Conservation (phyloP, 2,329 filamentous ascomycete species). For the Pseudogymnoascus sp. region DNA sequence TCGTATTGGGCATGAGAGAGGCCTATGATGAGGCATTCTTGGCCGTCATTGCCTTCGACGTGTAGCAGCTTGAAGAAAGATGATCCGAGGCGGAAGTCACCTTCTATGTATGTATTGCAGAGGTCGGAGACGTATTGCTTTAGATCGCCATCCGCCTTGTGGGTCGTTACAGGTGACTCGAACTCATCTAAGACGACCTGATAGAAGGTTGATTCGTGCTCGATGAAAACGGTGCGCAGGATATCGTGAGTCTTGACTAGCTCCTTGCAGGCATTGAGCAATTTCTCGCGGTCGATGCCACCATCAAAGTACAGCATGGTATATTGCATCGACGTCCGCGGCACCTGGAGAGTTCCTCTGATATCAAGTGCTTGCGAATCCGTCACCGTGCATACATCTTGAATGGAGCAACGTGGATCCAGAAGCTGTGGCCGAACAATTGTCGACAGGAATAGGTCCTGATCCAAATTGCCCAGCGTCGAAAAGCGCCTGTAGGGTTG, state of each 20-base stretch:
- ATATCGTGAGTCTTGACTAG: slow-evolving; percentile 31
- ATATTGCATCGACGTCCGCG: slow-evolving; percentile 33
- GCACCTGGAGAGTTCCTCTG: slow-evolving; percentile 30
- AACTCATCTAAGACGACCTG: slow-evolving; percentile 32
- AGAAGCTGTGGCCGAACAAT: slow-evolving; percentile 31
- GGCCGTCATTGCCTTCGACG: slow-evolving; percentile 18
- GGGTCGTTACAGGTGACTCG: slow-evolving; percentile 23
- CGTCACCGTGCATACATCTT: slow-evolving; percentile 32
- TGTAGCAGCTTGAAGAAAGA: slow-evolving; percentile 30
- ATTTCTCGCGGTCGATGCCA: slow-evolving; percentile 21
- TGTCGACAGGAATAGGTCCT: slow-evolving; percentile 29
- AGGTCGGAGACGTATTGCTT: slow-evolving; percentile 27
- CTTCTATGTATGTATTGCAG: slow-evolving; percentile 30
- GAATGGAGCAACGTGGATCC: slow-evolving; percentile 31
- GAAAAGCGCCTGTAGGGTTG: slow-evolving; percentile 31
- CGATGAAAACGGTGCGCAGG: slow-evolving; percentile 32
- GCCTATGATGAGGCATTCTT: slow-evolving; percentile 32
- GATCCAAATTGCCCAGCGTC: slow-evolving; percentile 27
- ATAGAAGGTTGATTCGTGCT: slow-evolving; percentile 29
- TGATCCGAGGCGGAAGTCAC: slow-evolving; percentile 32
- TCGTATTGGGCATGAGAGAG: slow-evolving; percentile 54
- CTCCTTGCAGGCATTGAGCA: slow-evolving; percentile 26
- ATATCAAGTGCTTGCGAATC: slow-evolving; percentile 36
- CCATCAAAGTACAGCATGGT: slow-evolving; percentile 29
- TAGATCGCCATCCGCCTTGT: slow-evolving; percentile 25